Conservation (phyloP, 2,329 filamentous ascomycete genomes). For the Colletotrichum lentis region DNA sequence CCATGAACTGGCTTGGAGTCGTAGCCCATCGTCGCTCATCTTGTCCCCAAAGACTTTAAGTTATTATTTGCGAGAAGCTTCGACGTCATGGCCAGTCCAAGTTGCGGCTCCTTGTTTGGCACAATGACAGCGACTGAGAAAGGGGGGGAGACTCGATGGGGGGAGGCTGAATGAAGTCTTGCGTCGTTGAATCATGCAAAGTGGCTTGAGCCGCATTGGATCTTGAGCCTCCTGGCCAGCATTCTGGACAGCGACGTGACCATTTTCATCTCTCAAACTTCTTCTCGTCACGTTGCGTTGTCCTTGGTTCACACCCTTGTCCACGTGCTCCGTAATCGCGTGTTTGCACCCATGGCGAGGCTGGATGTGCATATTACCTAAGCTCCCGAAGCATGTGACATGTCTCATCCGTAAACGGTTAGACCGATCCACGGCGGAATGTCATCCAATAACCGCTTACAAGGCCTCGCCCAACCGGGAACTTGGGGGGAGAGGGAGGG, state of each 20-base stretch:
- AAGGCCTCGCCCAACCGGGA: slow-evolving; percentile 12
- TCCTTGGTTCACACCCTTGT: slow-evolving; percentile 3
- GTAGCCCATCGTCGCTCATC: not conserved
- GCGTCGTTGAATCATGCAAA: slow-evolving; percentile 10
- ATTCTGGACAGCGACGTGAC: not conserved
- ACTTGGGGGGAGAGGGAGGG: not conserved
- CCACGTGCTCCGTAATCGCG: slow-evolving; percentile 22
- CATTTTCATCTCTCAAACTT: slow-evolving; percentile 6
- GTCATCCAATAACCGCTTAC: slow-evolving; percentile 27
- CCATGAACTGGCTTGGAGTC: not conserved
- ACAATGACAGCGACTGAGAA: not conserved
- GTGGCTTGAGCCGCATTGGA: slow-evolving; percentile 15
- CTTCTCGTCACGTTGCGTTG: slow-evolving; percentile 15
- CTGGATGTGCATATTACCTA: slow-evolving; percentile 15
- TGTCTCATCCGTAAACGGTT: slow-evolving; percentile 5
- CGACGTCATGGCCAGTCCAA: slow-evolving; percentile 31
- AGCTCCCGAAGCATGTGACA: slow-evolving; percentile 32
- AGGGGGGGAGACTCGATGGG: not conserved
- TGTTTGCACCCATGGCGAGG: slow-evolving; percentile 2
- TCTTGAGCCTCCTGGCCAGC: slow-evolving; percentile 15
- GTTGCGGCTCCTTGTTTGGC: slow-evolving; percentile 29
- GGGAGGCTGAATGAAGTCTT: not conserved
- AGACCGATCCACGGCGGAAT: not conserved
- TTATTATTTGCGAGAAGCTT: slow-evolving; percentile 4
- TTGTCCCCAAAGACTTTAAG: not conserved